Base-by-base conservation (phyloP, 768 basidiomycete genomes). In the Leccinum obscurum region DNA sequence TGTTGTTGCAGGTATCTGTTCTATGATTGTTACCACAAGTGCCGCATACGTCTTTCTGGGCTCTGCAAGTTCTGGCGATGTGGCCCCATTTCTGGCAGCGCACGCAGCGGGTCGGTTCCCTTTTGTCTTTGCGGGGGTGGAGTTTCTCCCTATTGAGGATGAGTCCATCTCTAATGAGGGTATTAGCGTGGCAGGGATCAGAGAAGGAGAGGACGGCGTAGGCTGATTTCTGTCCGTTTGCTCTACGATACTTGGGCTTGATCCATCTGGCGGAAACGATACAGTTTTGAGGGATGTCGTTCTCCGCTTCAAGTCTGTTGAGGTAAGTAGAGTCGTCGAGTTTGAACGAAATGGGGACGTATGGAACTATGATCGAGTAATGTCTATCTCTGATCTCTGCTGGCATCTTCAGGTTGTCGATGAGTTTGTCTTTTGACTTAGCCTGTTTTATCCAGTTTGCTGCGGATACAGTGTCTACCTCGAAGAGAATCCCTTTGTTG, bases 31-130 rank as follows among this genome's bases (percentile, higher is more conserved):
- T 2, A 2, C 39, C 37, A 11, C 26, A 55, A 3, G 3, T 7
- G 10, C 4, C 39, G 14, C 41, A 56, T 2, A 14, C 10, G 55
- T 56, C 55, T n/a, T 26, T n/a, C 5, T 32, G 1, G 3, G 26
- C 17, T 22, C n/a, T 20, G 17, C 57, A 58, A 11, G 44, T 22
- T 7, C 17, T n/a, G 3, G 57, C 51, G 3, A 58, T 44, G 39
- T 58, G 57, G 5, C 57, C 41, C 51, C 50, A 58, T 2, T 9
- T 5, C 22, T 58, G 57, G 28, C 57, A 58, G 15, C 22, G 8
- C 4, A 44, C 10, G 20, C 57, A 58, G 3, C 51, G 1, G 6
- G 44, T 3, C 1, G 41, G 51, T 6, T 58, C 57, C 4, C 14
- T 44, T 8, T 52, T 58, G 6, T 58, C 57, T 17, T 58, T 58